Percentiles rank a stretch among this genome's conserved stretches.
Evolutionary conservation across 1,284 basidiomycete genomes (phyloP).

Genomic region (Naganishia liquefaciens): DNA sequence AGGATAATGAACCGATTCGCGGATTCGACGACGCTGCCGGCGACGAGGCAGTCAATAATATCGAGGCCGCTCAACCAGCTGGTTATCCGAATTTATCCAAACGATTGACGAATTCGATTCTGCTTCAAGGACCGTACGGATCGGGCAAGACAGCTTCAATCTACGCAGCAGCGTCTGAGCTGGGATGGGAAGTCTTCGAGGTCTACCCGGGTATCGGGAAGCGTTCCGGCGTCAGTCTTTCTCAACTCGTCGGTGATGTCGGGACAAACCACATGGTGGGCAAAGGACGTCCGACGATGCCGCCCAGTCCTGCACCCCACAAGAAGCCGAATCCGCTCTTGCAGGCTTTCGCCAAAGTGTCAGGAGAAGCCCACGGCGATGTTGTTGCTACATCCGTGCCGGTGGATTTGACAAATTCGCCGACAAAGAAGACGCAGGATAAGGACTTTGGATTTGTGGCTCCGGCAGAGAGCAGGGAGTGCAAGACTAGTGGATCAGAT

Average conservation of each 20-base stretch:
- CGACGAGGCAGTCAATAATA: slow-evolving; percentile 28
- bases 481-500: slow-evolving; percentile 7
- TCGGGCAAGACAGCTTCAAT: slow-evolving; percentile 90
- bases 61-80: slow-evolving; percentile 36
- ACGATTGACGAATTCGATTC: slow-evolving; percentile 75
- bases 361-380: not conserved
- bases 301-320: slow-evolving; percentile 27
- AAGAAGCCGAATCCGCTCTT: slow-evolving; percentile 20
- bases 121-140: slow-evolving; percentile 79
- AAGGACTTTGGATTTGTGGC: slow-evolving; percentile 29
- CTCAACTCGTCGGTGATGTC: slow-evolving; percentile 84
- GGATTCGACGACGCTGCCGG: slow-evolving; percentile 31
- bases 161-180: slow-evolving; percentile 86
- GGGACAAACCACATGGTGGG: slow-evolving; percentile 83
- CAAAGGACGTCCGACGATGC: slow-evolving; percentile 31
- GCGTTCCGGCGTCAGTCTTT: slow-evolving; percentile 75
- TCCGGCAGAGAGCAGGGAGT: not conserved
- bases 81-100: slow-evolving; percentile 41
- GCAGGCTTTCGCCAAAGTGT: slow-evolving; percentile 20
- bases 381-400: slow-evolving; percentile 22
- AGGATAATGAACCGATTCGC: slow-evolving; percentile 46
- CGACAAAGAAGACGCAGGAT: slow-evolving; percentile 2
- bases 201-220: slow-evolving; percentile 93
- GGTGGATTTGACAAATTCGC: slow-evolving; percentile 23
- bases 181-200: slow-evolving; percentile 96